These are phyloP conservation scores for Penicillium goetzii DNA, from an alignment of 495 filamentous ascomycete genomes.

Conservation along the genomic window DNA sequence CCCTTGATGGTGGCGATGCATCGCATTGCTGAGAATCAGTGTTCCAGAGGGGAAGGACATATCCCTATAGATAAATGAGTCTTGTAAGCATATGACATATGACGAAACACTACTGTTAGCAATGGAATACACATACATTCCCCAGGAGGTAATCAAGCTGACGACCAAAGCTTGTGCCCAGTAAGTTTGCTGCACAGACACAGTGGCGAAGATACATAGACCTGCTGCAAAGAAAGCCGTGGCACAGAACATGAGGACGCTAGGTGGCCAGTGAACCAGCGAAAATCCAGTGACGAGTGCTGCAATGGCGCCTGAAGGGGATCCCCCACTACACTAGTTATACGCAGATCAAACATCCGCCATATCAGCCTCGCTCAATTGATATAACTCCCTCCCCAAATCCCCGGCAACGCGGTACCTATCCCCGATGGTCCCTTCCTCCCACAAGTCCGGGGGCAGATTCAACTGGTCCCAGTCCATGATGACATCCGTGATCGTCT, in stretches of 20 bases:
- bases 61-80: conserved; percentile 36
- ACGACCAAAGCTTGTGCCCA: conserved; percentile 64
- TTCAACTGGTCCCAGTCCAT: too few species aligned
- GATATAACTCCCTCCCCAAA: too few species aligned
- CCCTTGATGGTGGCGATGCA: conserved; percentile 64
- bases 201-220: conserved; percentile 48
- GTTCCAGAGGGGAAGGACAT: conserved; percentile 63
- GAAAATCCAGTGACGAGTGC: conserved; percentile 53
- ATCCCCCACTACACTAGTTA: too few species aligned
- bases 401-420: too few species aligned
- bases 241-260: conserved; percentile 54
- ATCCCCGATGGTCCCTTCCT: too few species aligned
- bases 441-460: too few species aligned
- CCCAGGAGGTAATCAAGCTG: conserved; percentile 59
- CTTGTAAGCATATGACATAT: conserved; percentile 6
- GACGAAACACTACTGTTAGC: not conserved
- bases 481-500: too few species aligned
- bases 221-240: conserved; percentile 53
- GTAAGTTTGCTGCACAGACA: conserved; percentile 55
- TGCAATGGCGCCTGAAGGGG: conserved; percentile 53
- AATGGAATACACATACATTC: conserved; percentile 45
- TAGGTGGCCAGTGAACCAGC: conserved; percentile 42
- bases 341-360: too few species aligned
- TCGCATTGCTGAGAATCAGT: conserved; percentile 60
- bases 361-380: too few species aligned